Base-by-base conservation (phyloP, 2,329 filamentous ascomycete genomes). In the Pseudogymnoascus sp. region DNA sequence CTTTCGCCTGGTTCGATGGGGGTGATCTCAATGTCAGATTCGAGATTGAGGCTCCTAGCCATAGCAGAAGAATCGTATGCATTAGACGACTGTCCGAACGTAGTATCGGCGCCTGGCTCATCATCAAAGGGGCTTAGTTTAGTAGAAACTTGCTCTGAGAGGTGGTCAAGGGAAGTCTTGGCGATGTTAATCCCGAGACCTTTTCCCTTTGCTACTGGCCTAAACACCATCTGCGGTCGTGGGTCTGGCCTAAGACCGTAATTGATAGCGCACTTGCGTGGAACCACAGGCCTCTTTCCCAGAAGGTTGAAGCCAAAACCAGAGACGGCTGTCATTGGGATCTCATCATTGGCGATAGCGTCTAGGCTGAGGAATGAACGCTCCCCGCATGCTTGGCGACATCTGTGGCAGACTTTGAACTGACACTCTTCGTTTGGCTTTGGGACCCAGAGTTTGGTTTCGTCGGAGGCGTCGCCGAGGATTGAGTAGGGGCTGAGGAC, bases 261-360 rank as follows among this genome's bases (percentile, higher is more conserved):
- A 44, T 70, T 72, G 23, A 63, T 66, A 14, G 70, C 70, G 53
- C 65, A 33, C 10, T 69, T 66, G 28, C 63, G 66, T 10, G 62
- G n/a, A 1, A 61, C 59, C 23, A 73, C 68, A 1, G 82, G 82
- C n/a, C 81, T 73, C 5, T 70, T 69, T 25, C 76, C 69, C 35
- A 75, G 61, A 5, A 75, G 67, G 60, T 81, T 77, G 64, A 85
- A 85, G 12, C 82, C 79, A 66, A 78, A 85, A 1, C 81, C 83
- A 1, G 76, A 73, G 5, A 79, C 79, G 4, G 78, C 79, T 4
- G 77, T 79, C 4, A 81, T 75, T 0, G 78, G 77, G 3, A 84
- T 73, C 59, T 84, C 79, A 5, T 77, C 81, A 21, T 79, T 71
- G n/a, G 74, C 70, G 21, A 85, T 73, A 3, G 76, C 79, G 65